These are phyloP conservation scores for Sclerospora graminicola DNA, from an alignment of 352 stramenopile genomes.

Conservation along the genomic window DNA sequence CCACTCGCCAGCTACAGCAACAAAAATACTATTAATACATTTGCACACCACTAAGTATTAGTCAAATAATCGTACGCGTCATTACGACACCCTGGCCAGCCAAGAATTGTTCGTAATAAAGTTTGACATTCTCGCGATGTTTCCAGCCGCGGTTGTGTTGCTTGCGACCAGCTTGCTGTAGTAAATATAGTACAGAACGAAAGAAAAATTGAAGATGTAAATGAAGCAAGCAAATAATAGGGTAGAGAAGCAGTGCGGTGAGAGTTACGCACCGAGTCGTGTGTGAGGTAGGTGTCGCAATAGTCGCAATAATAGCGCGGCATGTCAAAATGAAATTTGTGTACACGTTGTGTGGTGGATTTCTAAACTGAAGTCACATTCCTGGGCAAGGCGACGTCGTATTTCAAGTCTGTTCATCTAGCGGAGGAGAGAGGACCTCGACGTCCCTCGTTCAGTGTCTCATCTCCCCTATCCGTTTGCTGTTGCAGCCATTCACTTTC, in stretches of 20 bases:
- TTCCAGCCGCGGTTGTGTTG: slow-evolving; percentile 93
- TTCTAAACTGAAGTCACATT: slow-evolving; percentile 1
- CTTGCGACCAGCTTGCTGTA: slow-evolving; percentile 84
- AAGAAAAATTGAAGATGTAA: slow-evolving; percentile 4
- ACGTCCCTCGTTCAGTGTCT: no score
- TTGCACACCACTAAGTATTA: background rate
- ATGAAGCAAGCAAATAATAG: background rate
- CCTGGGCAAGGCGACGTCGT: slow-evolving; percentile 3
- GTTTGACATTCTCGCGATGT: slow-evolving; percentile 91
- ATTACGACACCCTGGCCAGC: slow-evolving; percentile 67
- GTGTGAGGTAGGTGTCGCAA: slow-evolving; percentile 91
- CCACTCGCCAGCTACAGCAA: slow-evolving; percentile 56
- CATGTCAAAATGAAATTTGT: slow-evolving; percentile 33
- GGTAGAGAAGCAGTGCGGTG: background rate
- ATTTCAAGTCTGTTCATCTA: background rate
- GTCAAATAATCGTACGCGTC: slow-evolving; percentile 38
- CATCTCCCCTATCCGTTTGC: no score
- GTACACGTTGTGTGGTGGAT: slow-evolving; percentile 1
- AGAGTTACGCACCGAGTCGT: slow-evolving; percentile 74
- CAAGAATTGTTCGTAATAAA: slow-evolving; percentile 88
- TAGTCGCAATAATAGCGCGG: slow-evolving; percentile 93
- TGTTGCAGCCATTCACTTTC: slow-evolving; percentile 4
- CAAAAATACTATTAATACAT: background rate
- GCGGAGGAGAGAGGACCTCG: slow-evolving; percentile 1
- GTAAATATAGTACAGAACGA: background rate